Conservation (phyloP, 192 early-diverging fungal species). For the Mortierella claussenii region DNA sequence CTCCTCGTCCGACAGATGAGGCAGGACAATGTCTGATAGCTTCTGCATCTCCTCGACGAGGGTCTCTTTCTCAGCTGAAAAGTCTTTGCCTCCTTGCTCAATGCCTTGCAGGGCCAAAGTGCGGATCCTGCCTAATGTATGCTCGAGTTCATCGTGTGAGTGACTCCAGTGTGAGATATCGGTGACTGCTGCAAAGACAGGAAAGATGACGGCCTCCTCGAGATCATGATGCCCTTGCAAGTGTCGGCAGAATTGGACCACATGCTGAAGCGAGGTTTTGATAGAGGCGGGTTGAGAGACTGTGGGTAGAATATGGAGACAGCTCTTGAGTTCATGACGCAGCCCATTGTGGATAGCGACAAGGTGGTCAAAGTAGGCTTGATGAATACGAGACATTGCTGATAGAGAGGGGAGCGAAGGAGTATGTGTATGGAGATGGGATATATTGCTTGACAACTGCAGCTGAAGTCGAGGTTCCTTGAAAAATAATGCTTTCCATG, state of each 20-base stretch:
- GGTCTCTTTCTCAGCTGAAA: constrained; percentile 12
- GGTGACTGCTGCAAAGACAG: constrained; percentile 30
- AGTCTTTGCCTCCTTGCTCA: constrained; percentile 35
- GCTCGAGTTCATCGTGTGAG: constrained; percentile 33
- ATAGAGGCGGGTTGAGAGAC: constrained; percentile 24
- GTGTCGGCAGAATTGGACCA: constrained; percentile 34
- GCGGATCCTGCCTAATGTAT: constrained; percentile 33
- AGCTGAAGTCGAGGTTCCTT: no score
- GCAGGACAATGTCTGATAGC: constrained; percentile 47
- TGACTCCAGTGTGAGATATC: constrained; percentile 50
- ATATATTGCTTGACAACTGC: no score
- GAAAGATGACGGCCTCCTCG: constrained; percentile 45
- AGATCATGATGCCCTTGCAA: constrained; percentile 49
- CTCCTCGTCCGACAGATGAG: constrained; percentile 46
- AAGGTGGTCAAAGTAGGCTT: constrained; percentile 44
- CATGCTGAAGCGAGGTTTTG: constrained; percentile 15
- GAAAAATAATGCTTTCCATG: no score
- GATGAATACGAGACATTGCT: constrained; percentile 45
- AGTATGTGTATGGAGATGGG: neutral
- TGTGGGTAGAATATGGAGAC: constrained; percentile 19
- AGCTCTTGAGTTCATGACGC: constrained; percentile 35
- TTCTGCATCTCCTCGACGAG: constrained; percentile 30
- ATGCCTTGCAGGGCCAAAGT: constrained; percentile 36
- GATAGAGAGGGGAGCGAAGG: neutral
- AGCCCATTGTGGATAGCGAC: constrained; percentile 38